Evolutionary conservation across 2,329 filamentous ascomycete species (phyloP).

Genomic region (Beauveria brongniartii): DNA sequence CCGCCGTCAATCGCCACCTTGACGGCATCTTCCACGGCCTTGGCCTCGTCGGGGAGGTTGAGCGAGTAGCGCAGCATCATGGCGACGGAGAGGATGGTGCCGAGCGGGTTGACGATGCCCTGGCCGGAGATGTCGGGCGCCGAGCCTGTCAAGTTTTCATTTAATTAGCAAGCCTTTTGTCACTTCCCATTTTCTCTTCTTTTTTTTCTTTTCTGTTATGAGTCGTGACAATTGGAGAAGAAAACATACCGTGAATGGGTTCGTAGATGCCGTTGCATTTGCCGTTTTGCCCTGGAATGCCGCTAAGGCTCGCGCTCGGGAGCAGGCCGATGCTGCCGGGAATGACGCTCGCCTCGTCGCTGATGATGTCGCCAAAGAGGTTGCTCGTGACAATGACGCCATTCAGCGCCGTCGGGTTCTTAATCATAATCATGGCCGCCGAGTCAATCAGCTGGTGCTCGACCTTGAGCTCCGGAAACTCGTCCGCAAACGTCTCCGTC

Average conservation of each 20-base stretch:
- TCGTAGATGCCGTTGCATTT: conserved; percentile 94
- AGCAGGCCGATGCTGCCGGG: conserved; percentile 74
- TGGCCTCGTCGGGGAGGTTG: conserved; percentile 66
- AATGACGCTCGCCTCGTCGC: conserved; percentile 68
- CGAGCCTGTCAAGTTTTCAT: conserved; percentile 46
- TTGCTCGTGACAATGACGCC: conserved; percentile 91
- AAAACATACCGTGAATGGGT: conserved; percentile 68
- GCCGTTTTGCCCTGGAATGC: conserved; percentile 75
- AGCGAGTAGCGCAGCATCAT: conserved; percentile 97
- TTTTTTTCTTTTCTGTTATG: too few species aligned
- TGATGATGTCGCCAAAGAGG: conserved; percentile 92
- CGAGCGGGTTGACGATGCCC: conserved; percentile 77
- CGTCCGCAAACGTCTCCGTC: conserved; percentile 72
- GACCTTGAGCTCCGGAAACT: conserved; percentile 80
- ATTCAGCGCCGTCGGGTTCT: conserved; percentile 81
- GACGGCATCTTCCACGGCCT: conserved; percentile 74
- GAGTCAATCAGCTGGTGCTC: conserved; percentile 90
- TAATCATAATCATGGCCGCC: conserved; percentile 96
- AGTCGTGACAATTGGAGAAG: too few species aligned
- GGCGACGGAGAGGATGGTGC: conserved; percentile 82
- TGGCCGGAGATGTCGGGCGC: conserved; percentile 90
- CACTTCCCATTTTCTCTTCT: too few species aligned
- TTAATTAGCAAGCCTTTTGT: too few species aligned
- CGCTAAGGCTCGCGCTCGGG: conserved; percentile 79
- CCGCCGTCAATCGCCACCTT: conserved; percentile 71